These are phyloP conservation scores for Boeremia lycopersici DNA, from an alignment of 2,329 filamentous ascomycete species.

Conservation along the genomic window DNA sequence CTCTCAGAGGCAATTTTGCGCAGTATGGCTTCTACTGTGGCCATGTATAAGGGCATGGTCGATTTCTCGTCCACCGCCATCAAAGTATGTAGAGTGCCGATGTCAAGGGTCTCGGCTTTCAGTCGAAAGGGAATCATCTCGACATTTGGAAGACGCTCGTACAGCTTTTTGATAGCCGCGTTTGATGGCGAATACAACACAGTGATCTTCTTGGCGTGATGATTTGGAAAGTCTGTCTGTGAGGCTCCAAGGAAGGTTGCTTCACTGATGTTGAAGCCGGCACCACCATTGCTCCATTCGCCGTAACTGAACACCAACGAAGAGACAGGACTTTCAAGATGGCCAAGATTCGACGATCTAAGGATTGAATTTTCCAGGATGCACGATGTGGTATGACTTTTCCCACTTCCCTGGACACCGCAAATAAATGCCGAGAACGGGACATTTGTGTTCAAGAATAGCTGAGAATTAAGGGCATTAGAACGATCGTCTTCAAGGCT, in stretches of 20 bases:
- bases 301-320: conserved; percentile 65
- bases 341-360: conserved; percentile 48
- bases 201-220: conserved; percentile 25
- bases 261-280: conserved; percentile 60
- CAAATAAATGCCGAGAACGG: conserved; percentile 68
- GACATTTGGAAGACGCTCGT: conserved; percentile 47
- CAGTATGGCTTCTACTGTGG: conserved; percentile 53
- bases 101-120: conserved; percentile 56
- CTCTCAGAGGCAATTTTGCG: conserved; percentile 60
- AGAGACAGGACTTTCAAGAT: conserved; percentile 59
- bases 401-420: conserved; percentile 67
- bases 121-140: conserved; percentile 55
- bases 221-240: conserved; percentile 16
- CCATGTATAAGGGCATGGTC: conserved; percentile 61
- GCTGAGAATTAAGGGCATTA: not conserved
- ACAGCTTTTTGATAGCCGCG: conserved; percentile 24
- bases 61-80: conserved; percentile 26
- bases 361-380: conserved; percentile 57
- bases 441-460: conserved; percentile 60
- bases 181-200: conserved; percentile 36
- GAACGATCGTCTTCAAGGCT: not conserved
- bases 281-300: conserved; percentile 52
- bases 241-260: conserved; percentile 60
- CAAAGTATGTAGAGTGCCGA: conserved; percentile 53
- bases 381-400: conserved; percentile 65